Evolutionary conservation across 2,329 filamentous ascomycete species (phyloP), one percentile per base, ranked within the genome.

Genomic region (Claviceps sp.): DNA sequence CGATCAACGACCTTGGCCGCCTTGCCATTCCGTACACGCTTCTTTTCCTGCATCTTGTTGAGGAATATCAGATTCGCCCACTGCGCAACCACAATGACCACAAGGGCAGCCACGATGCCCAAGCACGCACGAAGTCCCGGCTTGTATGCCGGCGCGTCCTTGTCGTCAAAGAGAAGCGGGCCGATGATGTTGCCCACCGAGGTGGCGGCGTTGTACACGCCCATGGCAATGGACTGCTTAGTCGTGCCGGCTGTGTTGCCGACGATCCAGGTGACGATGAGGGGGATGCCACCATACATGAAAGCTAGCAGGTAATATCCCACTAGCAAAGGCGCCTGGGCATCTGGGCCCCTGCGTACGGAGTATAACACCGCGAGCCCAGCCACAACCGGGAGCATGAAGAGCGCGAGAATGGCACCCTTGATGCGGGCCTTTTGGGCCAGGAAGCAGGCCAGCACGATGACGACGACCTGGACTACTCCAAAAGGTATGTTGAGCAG

Each of bases 401-500:
- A 71, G 0, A 59, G 58, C 0, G 74, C 67, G 9, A 86, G 66
- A 17, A 84, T 66, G 3, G 65, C 65, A 0, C 74, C 77, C 65
- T 86, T 86, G 56, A 78, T 60, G 1, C 73, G 73, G 37, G 74
- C 73, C 13, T 71, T 76, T 51, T 79, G 74, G 0, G 79, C 79
- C 0, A 80, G 70, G 56, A 72, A 84, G 0, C 80, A 80, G 0
- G 74, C 71, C 5, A 76, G 61, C 2, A 85, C 63, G 52, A 85
- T 82, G 47, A 82, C 67, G 8, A 80, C 59, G 36, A 78, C 69
- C 61, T 85, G 82, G 5, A 84, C 62, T 0, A 73, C 74, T 1
- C 82, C 82, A 54, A 85, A 85, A 0, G 82, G 82, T 56, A 85
- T 85, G 60, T 82, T 85, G 17, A 85, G 71, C 4, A 85, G 66